phyloP scores from a whole-genome alignment of 768 basidiomycete species.

The Russula earlei region DNA sequence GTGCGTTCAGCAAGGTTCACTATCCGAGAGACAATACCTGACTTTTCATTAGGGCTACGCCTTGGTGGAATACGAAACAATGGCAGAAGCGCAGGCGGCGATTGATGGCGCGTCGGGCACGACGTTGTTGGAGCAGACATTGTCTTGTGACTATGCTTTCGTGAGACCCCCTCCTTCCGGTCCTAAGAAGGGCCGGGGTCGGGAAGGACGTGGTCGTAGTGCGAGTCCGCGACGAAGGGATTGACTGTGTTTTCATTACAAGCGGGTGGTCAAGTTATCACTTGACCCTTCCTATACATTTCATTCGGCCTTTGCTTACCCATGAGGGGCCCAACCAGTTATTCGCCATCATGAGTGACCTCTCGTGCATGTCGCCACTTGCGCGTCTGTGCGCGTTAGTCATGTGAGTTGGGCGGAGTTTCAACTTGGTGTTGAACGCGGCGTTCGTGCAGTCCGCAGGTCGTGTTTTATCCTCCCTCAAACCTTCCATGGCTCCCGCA shows the following conservation, averaged over 20 bases:
- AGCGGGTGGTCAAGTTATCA: neutral
- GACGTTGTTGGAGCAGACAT: slow-evolving; percentile 70
- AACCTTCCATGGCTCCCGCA: neutral
- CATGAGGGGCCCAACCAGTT: too few species aligned
- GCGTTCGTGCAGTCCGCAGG: too few species aligned
- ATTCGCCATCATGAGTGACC: too few species aligned
- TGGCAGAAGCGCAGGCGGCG: slow-evolving; percentile 88
- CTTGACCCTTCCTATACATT: too few species aligned
- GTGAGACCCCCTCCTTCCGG: slow-evolving; percentile 76
- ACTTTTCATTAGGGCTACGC: slow-evolving; percentile 73
- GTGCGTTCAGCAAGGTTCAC: slow-evolving; percentile 35
- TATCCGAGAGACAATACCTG: neutral
- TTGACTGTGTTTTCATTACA: slow-evolving; percentile 7
- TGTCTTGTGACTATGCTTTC: slow-evolving; percentile 91
- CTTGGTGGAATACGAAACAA: slow-evolving; percentile 93
- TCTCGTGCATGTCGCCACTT: too few species aligned
- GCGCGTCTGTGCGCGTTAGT: neutral
- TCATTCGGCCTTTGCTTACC: neutral
- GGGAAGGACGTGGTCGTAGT: slow-evolving; percentile 59
- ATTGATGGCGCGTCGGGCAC: slow-evolving; percentile 86
- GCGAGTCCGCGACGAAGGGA: slow-evolving; percentile 62
- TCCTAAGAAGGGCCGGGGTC: slow-evolving; percentile 65
- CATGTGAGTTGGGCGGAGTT: slow-evolving; percentile 1
- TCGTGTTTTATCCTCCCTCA: too few species aligned
- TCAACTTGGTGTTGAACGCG: neutral